A percentile compares a stretch with the other conserved stretches of the same genome.
Conservation (phyloP, 2,329 filamentous ascomycete species). For the Penicillium janthinellum region DNA sequence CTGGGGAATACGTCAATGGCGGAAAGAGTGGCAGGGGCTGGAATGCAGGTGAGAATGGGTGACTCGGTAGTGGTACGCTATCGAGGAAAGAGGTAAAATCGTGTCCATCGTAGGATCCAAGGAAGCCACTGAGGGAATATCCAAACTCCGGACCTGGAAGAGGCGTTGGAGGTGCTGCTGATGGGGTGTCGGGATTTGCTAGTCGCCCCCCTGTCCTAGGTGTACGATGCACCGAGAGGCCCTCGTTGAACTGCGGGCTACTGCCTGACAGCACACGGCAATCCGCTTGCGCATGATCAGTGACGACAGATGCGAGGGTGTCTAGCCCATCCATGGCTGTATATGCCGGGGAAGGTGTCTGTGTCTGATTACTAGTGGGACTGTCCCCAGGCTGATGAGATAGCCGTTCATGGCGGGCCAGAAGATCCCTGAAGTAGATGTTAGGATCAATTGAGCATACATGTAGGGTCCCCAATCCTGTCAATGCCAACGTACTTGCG, state of each 20-base stretch:
- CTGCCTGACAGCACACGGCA: conserved; percentile 7
- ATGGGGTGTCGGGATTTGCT: conserved; percentile 12
- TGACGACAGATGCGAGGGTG: conserved; percentile 33
- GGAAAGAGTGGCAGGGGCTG: conserved; percentile 38
- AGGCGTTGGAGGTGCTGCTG: conserved; percentile 23
- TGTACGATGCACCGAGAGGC: conserved; percentile 15
- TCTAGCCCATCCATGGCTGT: conserved; percentile 30
- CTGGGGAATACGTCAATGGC: conserved; percentile 27
- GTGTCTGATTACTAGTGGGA: conserved; percentile 15
- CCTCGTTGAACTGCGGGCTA: conserved; percentile 15
- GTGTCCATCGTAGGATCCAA: conserved; percentile 31
- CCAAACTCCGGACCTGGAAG: conserved; percentile 30
- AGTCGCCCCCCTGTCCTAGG: conserved; percentile 16
- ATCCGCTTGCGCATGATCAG: conserved; percentile 22
- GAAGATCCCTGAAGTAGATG: conserved; percentile 29
- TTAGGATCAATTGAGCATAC: conserved; percentile 5
- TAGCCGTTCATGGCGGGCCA: conserved; percentile 37
- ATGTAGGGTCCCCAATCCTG: not conserved
- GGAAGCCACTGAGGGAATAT: conserved; percentile 18
- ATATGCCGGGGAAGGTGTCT: conserved; percentile 22
- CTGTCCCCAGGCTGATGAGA: conserved; percentile 25
- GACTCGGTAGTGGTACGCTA: conserved; percentile 36
- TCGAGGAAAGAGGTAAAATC: conserved; percentile 41
- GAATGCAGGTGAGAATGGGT: conserved; percentile 37
- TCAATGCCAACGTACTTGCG: conserved; percentile 29